phyloP scores from a whole-genome alignment of 805 yeast genomes.

The Saturnispora bothae region DNA sequence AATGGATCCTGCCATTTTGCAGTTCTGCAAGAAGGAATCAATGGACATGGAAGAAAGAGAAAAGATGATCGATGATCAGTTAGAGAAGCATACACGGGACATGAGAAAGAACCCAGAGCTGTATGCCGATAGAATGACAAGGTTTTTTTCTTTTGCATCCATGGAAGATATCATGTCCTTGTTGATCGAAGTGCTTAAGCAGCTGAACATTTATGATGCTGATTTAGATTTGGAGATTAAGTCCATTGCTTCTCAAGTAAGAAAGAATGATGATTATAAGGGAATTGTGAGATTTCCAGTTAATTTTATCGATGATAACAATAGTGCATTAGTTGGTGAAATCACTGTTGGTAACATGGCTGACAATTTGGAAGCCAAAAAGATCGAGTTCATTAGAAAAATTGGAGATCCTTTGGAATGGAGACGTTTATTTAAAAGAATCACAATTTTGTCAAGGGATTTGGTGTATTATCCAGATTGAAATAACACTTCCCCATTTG shows the following conservation, averaged over 20 bases:
- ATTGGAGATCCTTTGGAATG: constrained; percentile 67
- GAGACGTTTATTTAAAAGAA: constrained; percentile 53
- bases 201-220: constrained; percentile 30
- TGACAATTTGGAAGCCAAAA: constrained; percentile 31
- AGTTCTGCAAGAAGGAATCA: constrained; percentile 25
- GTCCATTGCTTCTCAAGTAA: constrained; percentile 15
- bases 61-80: constrained; percentile 16
- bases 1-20: constrained; percentile 41
- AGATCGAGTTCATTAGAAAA: constrained; percentile 43
- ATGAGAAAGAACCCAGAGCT: constrained; percentile 17
- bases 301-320: constrained; percentile 34
- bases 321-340: constrained; percentile 35
- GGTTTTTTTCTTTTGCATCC: constrained; percentile 39
- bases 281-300: constrained; percentile 30
- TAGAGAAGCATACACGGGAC: constrained; percentile 13
- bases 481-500: no score
- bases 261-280: constrained; percentile 21
- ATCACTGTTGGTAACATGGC: constrained; percentile 33
- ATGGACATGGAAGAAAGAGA: constrained; percentile 19
- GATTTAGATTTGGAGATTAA: constrained; percentile 15
- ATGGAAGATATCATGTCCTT: constrained; percentile 33
- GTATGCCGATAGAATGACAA: constrained; percentile 37
- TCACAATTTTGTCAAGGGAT: constrained; percentile 47
- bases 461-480: constrained; percentile 29
- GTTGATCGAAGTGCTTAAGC: constrained; percentile 32